Percentiles rank a stretch among this genome's conserved stretches.
Conservation (phyloP, 805 yeast genomes). For the Lipomyces spencermartinsiae region DNA sequence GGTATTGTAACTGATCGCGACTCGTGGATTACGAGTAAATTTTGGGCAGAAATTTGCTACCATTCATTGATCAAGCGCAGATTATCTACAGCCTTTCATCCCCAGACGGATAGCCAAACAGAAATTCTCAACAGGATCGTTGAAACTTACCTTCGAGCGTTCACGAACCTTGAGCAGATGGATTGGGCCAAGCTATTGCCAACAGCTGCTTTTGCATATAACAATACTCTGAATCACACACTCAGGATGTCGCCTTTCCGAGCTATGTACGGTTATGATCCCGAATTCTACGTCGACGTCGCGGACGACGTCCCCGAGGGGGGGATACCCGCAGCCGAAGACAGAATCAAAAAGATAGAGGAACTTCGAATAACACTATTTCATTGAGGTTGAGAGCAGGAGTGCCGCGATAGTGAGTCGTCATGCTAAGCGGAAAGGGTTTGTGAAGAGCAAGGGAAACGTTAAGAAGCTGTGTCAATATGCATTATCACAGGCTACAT, state of each 20-base stretch:
- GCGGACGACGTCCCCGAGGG: slow-evolving; percentile 5
- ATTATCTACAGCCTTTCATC: slow-evolving; percentile 1
- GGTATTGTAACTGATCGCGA: slow-evolving; percentile 36
- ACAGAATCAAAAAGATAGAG: background rate
- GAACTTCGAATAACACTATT: background rate
- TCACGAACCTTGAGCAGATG: background rate
- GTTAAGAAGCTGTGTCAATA: too few species aligned
- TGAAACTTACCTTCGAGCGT: background rate
- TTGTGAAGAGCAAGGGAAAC: too few species aligned
- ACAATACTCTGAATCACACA: background rate
- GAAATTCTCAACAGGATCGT: slow-evolving; percentile 10
- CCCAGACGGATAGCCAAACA: slow-evolving; percentile 14
- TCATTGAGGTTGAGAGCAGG: too few species aligned
- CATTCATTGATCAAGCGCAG: background rate
- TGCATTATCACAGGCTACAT: too few species aligned
- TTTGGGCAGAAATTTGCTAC: slow-evolving; percentile 27
- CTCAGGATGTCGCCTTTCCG: background rate
- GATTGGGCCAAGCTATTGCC: background rate
- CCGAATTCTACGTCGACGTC: background rate
- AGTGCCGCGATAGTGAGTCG: too few species aligned
- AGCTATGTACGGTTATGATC: background rate
- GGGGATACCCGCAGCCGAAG: background rate
- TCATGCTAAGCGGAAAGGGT: too few species aligned
- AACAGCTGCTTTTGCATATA: background rate
- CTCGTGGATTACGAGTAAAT: slow-evolving; percentile 21